A percentile compares a stretch with the other conserved stretches of the same genome.
phyloP scores from a whole-genome alignment of 1,284 basidiomycete species.

The Rhodotorula mucilaginosa region DNA sequence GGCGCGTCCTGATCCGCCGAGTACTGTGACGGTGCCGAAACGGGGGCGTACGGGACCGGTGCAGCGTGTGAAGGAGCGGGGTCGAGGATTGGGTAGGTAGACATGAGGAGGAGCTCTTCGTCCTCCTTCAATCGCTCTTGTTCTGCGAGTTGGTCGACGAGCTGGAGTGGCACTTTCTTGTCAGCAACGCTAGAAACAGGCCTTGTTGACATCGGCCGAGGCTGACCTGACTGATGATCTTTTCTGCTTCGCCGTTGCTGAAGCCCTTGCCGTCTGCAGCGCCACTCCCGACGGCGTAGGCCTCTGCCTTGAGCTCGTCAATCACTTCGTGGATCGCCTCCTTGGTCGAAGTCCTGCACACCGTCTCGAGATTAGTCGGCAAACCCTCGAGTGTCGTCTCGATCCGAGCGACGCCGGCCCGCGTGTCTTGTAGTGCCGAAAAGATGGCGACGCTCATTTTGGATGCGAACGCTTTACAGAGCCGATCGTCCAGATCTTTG shows the following conservation, averaged over 20 bases:
- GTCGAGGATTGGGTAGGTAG: not conserved
- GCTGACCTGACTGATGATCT: conserved; percentile 32
- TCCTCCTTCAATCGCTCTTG: conserved; percentile 34
- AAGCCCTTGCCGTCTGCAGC: conserved; percentile 17
- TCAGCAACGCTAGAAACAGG: not conserved
- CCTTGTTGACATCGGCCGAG: not conserved
- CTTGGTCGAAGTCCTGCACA: conserved; percentile 20
- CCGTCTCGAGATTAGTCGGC: conserved; percentile 21
- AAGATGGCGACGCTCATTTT: conserved; percentile 42
- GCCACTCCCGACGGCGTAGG: conserved; percentile 16
- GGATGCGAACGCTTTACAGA: conserved; percentile 33
- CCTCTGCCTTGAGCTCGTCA: conserved; percentile 33
- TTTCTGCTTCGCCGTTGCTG: conserved; percentile 33
- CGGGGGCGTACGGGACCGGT: conserved; percentile 7
- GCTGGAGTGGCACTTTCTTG: not conserved
- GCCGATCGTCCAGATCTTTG: conserved; percentile 38
- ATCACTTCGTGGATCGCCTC: conserved; percentile 34
- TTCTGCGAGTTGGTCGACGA: conserved; percentile 34
- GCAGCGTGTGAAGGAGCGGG: not conserved
- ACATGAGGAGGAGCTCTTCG: conserved; percentile 17
- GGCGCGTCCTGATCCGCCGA: conserved; percentile 2
- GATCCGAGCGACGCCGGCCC: conserved; percentile 32
- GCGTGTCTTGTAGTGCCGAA: conserved; percentile 38
- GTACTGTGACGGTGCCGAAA: not conserved
- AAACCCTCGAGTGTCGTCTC: conserved; percentile 34